A percentile compares a stretch with the other conserved stretches of the same genome.
Conservation (phyloP, 345 rosid species). For the Eucalyptus globulus region DNA sequence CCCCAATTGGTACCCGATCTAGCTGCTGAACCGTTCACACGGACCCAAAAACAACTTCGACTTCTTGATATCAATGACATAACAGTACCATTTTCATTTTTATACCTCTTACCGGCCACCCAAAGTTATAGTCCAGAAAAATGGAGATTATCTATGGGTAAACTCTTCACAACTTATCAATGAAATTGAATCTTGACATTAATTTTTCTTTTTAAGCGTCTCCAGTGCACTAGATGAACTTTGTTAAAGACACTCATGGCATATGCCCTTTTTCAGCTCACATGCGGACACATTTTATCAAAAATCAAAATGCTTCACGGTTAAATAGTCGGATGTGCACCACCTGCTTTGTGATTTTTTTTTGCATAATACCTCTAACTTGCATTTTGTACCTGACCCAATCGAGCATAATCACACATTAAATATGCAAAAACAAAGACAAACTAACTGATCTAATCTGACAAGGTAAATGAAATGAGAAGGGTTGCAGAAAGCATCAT, state of each 20-base stretch:
- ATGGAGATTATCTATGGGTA: too few relatives aligned
- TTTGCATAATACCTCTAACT: too few relatives aligned
- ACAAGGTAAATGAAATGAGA: too few relatives aligned
- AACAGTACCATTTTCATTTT: background rate
- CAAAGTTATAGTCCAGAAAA: too few relatives aligned
- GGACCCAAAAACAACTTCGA: background rate
- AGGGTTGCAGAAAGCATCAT: too few relatives aligned
- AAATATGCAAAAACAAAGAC: too few relatives aligned
- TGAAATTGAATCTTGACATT: background rate
- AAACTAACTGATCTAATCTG: too few relatives aligned
- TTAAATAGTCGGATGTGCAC: background rate
- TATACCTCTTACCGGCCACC: background rate
- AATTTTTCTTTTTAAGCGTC: background rate
- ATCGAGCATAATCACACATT: too few relatives aligned
- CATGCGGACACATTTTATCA: background rate
- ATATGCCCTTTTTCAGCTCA: background rate
- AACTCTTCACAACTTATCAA: too few relatives aligned
- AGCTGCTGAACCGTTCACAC: background rate
- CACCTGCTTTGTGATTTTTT: too few relatives aligned
- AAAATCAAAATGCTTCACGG: background rate
- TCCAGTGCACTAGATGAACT: background rate
- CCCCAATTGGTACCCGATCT: rapidly evolving
- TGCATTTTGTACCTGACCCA: too few relatives aligned
- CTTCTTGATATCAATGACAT: background rate
- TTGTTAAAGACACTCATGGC: background rate